phyloP scores from a whole-genome alignment of 495 filamentous ascomycete genomes.

The Penicillium subrubescens region DNA sequence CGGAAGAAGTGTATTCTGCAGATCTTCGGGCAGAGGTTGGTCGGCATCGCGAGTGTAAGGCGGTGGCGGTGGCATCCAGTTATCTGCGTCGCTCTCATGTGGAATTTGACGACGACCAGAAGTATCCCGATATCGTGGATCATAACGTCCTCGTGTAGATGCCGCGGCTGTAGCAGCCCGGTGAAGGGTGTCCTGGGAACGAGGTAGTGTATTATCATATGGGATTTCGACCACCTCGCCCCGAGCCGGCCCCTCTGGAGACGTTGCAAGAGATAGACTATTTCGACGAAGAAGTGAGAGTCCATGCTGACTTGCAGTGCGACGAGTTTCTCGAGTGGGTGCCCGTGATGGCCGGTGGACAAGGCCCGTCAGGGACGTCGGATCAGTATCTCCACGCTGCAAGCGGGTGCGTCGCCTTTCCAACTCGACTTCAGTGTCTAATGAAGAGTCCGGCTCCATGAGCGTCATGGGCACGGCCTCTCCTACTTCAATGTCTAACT shows the following conservation, averaged over 20 bases:
- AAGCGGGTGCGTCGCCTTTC: slow-evolving; percentile 69
- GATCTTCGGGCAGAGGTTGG: slow-evolving; percentile 55
- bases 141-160: slow-evolving; percentile 64
- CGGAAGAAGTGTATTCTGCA: slow-evolving; percentile 43
- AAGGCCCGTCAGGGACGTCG: slow-evolving; percentile 20
- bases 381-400: slow-evolving; percentile 34
- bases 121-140: slow-evolving; percentile 38
- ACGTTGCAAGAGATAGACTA: slow-evolving; percentile 26
- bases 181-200: slow-evolving; percentile 72
- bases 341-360: slow-evolving; percentile 15
- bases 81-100: slow-evolving; percentile 87
- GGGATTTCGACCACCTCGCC: slow-evolving; percentile 47
- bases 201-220: slow-evolving; percentile 77
- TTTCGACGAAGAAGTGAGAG: slow-evolving; percentile 25
- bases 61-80: slow-evolving; percentile 92
- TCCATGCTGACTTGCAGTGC: slow-evolving; percentile 14
- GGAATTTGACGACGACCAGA: slow-evolving; percentile 53
- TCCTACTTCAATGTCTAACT: slow-evolving; percentile 75
- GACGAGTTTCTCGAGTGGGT: slow-evolving; percentile 6
- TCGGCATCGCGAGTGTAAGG: slow-evolving; percentile 77
- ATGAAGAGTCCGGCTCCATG: slow-evolving; percentile 72
- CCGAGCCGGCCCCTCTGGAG: slow-evolving; percentile 20
- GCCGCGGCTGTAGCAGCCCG: slow-evolving; percentile 80
- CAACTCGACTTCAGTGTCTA: slow-evolving; percentile 81
- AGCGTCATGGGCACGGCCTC: slow-evolving; percentile 67